Base-by-base conservation (phyloP, 2,329 filamentous ascomycete species). In the Polychaeton citri region DNA sequence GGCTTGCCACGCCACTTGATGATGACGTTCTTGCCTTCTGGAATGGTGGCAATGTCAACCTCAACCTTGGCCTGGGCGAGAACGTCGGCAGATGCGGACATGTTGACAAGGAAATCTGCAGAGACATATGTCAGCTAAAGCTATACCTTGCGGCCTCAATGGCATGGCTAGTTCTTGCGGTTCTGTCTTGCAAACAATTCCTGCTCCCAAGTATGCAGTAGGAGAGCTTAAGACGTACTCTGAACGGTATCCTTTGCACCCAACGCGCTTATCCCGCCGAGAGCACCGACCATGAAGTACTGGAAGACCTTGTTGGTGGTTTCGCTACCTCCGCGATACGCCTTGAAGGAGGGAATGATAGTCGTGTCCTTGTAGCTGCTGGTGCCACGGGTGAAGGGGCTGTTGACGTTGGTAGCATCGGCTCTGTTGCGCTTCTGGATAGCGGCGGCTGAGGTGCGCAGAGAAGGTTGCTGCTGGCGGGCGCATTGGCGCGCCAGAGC, bases 1-100 rank as follows among this genome's bases (percentile, higher is more conserved):
- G 90, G 90, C 82, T 98, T 98, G 64, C 90, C 90, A 73, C 90
- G 83, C 90, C 90, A 98, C 73, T 98, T 98, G 74, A 98, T 93
- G 64, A 98, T 92, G 62, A 98, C 90, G 71, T 98, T 98, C 82
- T 96, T 98, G 75, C 90, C 90, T 73, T 96, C 88, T 45, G 90
- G 90, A 55, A 98, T 96, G 47, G 84, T 64, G 55, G 71, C 72
- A 50, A 98, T 81, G 64, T 94, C 85, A 53, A 98, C 81, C 72
- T 98, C 90, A 53, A 98, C 90, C 80, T 98, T 98, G 65, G 90
- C 90, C 79, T 95, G 92, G 61, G 92, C 90, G 68, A 98, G 69
- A 59, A 98, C 86, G 59, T 98, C 90, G 66, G 90, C 90, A 43
- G 90, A 98, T 45, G 90, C 90, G 56, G 88, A 92, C 92, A 98